Evolutionary conservation across 345 rosid species (phyloP), one percentile per base, ranked within the genome.

Genomic region (Adansonia digitata): DNA sequence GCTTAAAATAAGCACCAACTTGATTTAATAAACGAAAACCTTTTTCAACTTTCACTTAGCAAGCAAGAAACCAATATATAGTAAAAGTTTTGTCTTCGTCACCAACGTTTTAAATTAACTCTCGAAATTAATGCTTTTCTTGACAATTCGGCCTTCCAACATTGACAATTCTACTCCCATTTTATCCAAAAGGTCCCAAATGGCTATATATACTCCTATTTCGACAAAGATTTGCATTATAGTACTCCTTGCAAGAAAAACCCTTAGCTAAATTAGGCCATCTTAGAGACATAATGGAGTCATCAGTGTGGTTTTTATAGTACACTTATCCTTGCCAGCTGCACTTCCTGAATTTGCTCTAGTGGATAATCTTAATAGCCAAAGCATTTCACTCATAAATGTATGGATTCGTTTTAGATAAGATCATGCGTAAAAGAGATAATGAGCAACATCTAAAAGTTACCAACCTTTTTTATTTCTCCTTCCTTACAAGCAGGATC

Each of bases 1-100:
- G 34, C 61, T 79, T 56, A 67, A 42, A 69, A 48, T 67, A 81
- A 63, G 42, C 18, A 68, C 53, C 72, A 77, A 75, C 74, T 76
- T 69, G 76, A 72, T 24, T 81, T 64, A 56, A 77, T 79, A 73
- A 65, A 5, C 27, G 79, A 68, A 49, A 34, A 7, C 20, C 39
- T 24, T 20, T 18, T 24, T 12, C 5, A 56, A 56, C 15, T 56
- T 24, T 24, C 62, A 61, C 57, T 70, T 64, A 29, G 37, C 37
- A 60, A 18, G 17, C 17, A 14, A 48, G 56, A 7, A 39, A 53
- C 22, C 13, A 43, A 43, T 42, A 52, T 4, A 49, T 17, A 17
- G 22, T 6, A 49, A 43, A 43, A 9, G 13, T 2, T 43, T 43
- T 35, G 35, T 62, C 45, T 62, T n/a, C 43, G 15, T 61, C 66